These are phyloP conservation scores for Fusarium austroafricanum DNA, from an alignment of 2,329 filamentous ascomycete species.

Conservation along the genomic window DNA sequence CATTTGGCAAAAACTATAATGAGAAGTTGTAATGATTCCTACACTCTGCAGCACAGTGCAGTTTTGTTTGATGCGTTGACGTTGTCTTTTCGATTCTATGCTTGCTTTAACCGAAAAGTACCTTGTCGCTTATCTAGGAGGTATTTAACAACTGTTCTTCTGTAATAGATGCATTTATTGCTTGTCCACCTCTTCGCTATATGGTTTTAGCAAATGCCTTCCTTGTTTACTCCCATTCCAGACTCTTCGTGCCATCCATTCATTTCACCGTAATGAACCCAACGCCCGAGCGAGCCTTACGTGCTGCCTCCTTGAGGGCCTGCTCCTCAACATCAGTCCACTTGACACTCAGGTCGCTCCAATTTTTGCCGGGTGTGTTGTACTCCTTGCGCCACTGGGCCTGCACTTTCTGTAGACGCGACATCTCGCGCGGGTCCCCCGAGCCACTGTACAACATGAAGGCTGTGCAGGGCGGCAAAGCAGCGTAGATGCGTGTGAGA, in stretches of 20 bases:
- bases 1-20: conserved; percentile 28
- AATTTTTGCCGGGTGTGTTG: conserved; percentile 71
- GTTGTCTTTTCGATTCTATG: neutral
- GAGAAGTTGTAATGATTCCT: conserved; percentile 40
- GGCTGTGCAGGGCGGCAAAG: conserved; percentile 72
- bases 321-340: conserved; percentile 77
- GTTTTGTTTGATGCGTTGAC: neutral
- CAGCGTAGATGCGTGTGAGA: conserved; percentile 66
- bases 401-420: conserved; percentile 69
- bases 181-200: no score
- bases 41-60: conserved; percentile 6
- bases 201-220: neutral
- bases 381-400: conserved; percentile 72
- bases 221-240: neutral
- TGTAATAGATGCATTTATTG: no score
- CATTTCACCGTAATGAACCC: conserved; percentile 75
- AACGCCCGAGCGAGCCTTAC: conserved; percentile 69
- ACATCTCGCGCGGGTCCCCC: conserved; percentile 76
- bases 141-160: no score
- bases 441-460: conserved; percentile 74
- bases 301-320: conserved; percentile 67
- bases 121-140: neutral
- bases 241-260: conserved; percentile 51
- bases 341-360: conserved; percentile 73
- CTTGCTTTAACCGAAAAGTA: neutral